Percentiles rank a stretch among this genome's conserved stretches.
phyloP scores from a whole-genome alignment of 169 alveolate genomes.

The Plasmodium inui region DNA sequence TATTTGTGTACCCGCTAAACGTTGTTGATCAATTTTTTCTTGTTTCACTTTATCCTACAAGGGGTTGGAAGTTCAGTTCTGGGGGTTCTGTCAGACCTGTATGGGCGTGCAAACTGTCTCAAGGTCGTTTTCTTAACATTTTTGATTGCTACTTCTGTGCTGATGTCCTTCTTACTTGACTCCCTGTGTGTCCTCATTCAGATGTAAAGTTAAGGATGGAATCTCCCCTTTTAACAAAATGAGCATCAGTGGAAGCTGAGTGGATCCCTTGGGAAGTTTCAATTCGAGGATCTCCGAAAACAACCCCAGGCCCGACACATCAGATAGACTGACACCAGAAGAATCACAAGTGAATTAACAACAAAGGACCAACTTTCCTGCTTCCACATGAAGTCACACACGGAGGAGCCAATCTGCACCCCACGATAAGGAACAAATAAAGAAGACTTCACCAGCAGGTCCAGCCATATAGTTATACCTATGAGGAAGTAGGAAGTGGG shows the following conservation, averaged over 20 bases:
- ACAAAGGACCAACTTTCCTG: no score
- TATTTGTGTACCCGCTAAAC: slow-evolving; percentile 21
- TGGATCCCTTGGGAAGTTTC: not conserved
- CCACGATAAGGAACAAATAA: no score
- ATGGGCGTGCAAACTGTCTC: slow-evolving; percentile 32
- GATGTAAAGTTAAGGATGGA: not conserved
- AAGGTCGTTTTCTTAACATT: slow-evolving; percentile 9
- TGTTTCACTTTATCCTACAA: slow-evolving; percentile 10
- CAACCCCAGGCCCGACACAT: not conserved
- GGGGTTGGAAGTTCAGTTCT: slow-evolving; percentile 27
- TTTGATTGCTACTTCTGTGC: not conserved
- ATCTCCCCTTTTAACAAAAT: not conserved
- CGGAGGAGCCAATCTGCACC: no score
- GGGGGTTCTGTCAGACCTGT: slow-evolving; percentile 30
- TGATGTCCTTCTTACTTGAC: not conserved
- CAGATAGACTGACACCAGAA: no score
- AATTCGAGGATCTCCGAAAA: not conserved
- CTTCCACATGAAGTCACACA: no score
- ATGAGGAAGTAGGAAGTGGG: no score
- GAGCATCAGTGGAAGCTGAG: not conserved
- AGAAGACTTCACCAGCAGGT: no score
- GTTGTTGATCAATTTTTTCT: not conserved
- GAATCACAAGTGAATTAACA: no score
- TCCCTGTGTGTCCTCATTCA: not conserved
- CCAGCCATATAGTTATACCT: no score